These are phyloP conservation scores for Pholiota adiposa DNA, from an alignment of 1,284 basidiomycete species.

Conservation along the genomic window DNA sequence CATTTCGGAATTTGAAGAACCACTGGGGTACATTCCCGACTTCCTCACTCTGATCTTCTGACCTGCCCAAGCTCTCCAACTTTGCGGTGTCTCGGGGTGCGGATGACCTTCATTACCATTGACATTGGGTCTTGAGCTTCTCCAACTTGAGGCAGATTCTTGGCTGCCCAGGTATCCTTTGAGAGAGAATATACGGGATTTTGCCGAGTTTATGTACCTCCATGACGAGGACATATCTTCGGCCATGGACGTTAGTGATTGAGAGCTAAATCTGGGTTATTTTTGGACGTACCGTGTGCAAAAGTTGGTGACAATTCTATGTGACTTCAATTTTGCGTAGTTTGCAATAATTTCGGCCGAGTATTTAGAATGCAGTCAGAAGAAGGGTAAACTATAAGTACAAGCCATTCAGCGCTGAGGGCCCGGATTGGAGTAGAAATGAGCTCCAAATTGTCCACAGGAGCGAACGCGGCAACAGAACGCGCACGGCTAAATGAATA, in stretches of 20 bases:
- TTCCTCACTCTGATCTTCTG: constrained; percentile 42
- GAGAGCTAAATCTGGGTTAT: constrained; percentile 18
- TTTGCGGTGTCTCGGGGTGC: constrained; percentile 25
- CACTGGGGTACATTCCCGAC: constrained; percentile 17
- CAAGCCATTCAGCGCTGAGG: neutral
- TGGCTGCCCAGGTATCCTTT: constrained; percentile 36
- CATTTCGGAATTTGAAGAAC: constrained; percentile 33
- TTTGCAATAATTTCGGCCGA: neutral
- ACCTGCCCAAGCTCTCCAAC: constrained; percentile 50
- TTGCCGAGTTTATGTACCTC: constrained; percentile 35
- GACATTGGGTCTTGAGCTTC: constrained; percentile 5
- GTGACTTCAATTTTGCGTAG: neutral
- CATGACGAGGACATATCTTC: constrained; percentile 39
- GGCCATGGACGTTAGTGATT: constrained; percentile 31
- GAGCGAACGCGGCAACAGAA: neutral
- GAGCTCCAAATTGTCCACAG: neutral
- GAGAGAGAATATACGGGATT: constrained; percentile 34
- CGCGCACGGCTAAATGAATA: neutral
- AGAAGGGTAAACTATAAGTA: neutral
- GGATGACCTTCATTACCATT: neutral
- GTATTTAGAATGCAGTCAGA: neutral
- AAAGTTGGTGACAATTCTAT: neutral
- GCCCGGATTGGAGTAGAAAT: neutral
- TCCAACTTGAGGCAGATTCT: constrained; percentile 13
- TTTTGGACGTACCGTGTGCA: constrained; percentile 16